phyloP scores from a whole-genome alignment of 331 rosid species.

The Prunus yedoensis region DNA sequence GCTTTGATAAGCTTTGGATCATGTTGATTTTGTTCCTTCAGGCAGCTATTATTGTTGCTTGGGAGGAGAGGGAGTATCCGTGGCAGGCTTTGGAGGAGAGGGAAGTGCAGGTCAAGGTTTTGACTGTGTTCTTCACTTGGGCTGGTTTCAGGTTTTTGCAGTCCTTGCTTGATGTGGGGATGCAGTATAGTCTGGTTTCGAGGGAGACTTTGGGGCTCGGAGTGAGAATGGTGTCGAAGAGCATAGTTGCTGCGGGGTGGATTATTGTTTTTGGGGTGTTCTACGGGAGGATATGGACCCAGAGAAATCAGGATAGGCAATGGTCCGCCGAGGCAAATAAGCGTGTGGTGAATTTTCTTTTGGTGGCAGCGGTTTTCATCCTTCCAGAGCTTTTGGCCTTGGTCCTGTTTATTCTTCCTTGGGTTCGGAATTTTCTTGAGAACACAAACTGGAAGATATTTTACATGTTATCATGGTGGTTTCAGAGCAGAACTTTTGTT shows the following conservation, averaged over 20 bases:
- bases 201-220: constrained; percentile 78
- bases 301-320: constrained; percentile 49
- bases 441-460: constrained; percentile 84
- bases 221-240: constrained; percentile 78
- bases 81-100: constrained; percentile 67
- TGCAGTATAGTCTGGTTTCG: constrained; percentile 85
- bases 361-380: constrained; percentile 58
- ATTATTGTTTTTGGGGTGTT: constrained; percentile 65
- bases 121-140: constrained; percentile 88
- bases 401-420: constrained; percentile 76
- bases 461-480: constrained; percentile 91
- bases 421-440: constrained; percentile 92
- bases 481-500: constrained; percentile 84
- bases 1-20: constrained; percentile 91
- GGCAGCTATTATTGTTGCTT: constrained; percentile 87
- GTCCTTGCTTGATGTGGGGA: constrained; percentile 73
- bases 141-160: constrained; percentile 77
- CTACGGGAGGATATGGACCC: constrained; percentile 82
- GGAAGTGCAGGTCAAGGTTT: constrained; percentile 60
- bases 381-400: constrained; percentile 77
- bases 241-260: constrained; percentile 74
- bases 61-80: constrained; percentile 63
- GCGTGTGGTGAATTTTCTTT: constrained; percentile 59
- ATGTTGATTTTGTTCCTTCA: constrained; percentile 87
- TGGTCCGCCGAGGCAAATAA: constrained; percentile 73